Evolutionary conservation across 2,329 filamentous ascomycete species (phyloP), one percentile per base, ranked within the genome.

Genomic region (Phaeosphaeriaceae sp.): DNA sequence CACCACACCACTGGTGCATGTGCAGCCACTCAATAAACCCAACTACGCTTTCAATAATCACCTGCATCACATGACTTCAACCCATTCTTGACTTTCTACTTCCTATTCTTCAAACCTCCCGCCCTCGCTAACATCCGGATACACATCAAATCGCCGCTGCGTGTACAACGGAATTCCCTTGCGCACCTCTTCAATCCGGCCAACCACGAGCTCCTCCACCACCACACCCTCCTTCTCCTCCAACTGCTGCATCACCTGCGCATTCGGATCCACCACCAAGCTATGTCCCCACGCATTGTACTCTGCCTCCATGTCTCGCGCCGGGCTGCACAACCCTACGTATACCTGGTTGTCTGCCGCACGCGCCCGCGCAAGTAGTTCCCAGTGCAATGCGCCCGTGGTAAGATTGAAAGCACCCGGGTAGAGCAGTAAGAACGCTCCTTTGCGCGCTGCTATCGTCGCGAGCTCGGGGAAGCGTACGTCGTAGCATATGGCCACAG

Each of bases 321-420:
- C 92, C 0, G 94, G 94, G 70, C 89, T 94, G 77, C 94, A 99
- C 71, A 99, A 76, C 28, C 87, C 94, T 11, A 97, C 92, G 73
- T 95, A 97, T 8, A 95, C 79, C 79, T 99, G 92, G 71, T 97
- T 97, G 69, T 99, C 93, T 63, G 96, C 82, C 4, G 93, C 94
- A 54, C 94, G 81, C 12, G 89, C 92, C 58, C 90, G 83, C 1
- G 87, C 93, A 64, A 89, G 84, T 59, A 99, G 77, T 49, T 86
- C 83, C 94, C 94, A 99, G 75, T 99, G 94, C 72, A 97, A 75
- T 5, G 89, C 87, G 0, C 94, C 94, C 0, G 94, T 99, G 0
- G 92, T 96, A 52, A 89, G 80, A 75, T 97, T 99, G 81, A 99
- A 99, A 1, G 94, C 94, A n/a, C 92, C 94, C 0, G 94, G 94